Evolutionary conservation across 2,329 filamentous ascomycete genomes (phyloP).

Genomic region (Fusarium succisae): DNA sequence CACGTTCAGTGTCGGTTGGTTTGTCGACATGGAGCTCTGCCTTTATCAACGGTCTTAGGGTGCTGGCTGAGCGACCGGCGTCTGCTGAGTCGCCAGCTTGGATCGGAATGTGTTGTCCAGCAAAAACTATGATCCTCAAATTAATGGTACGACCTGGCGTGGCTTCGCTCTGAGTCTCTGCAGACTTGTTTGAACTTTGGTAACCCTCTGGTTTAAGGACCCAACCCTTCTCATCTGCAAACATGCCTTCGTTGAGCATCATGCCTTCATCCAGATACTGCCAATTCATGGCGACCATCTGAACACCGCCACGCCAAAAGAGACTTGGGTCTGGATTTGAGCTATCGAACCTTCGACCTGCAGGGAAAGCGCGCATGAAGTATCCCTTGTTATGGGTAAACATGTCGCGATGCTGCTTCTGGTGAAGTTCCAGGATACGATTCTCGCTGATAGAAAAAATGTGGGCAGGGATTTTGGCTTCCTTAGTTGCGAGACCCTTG

Average conservation of each 20-base stretch:
- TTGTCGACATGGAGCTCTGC: constrained; percentile 84
- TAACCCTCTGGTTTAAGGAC: constrained; percentile 84
- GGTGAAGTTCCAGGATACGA: constrained; percentile 68
- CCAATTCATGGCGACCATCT: constrained; percentile 99
- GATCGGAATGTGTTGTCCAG: constrained; percentile 73
- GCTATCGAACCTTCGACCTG: constrained; percentile 79
- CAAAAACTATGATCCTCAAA: constrained; percentile 76
- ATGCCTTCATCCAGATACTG: constrained; percentile 93
- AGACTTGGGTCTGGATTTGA: constrained; percentile 94
- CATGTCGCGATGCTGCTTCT: constrained; percentile 76
- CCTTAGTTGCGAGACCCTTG: constrained; percentile 73
- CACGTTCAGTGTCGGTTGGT: constrained; percentile 48
- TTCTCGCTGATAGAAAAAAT: constrained; percentile 92
- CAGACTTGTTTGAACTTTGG: constrained; percentile 58
- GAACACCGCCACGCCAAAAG: constrained; percentile 93
- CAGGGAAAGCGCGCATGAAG: constrained; percentile 93
- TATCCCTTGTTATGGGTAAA: constrained; percentile 88
- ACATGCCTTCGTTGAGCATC: constrained; percentile 98
- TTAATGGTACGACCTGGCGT: constrained; percentile 66
- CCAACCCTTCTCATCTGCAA: constrained; percentile 85
- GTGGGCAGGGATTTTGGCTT: constrained; percentile 66
- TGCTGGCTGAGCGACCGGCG: constrained; percentile 44
- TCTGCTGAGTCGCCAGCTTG: constrained; percentile 45
- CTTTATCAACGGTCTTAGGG: constrained; percentile 76
- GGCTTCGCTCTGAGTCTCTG: constrained; percentile 55